phyloP scores from a whole-genome alignment of 2,329 filamentous ascomycete species.

The Lachnellula willkommii region DNA sequence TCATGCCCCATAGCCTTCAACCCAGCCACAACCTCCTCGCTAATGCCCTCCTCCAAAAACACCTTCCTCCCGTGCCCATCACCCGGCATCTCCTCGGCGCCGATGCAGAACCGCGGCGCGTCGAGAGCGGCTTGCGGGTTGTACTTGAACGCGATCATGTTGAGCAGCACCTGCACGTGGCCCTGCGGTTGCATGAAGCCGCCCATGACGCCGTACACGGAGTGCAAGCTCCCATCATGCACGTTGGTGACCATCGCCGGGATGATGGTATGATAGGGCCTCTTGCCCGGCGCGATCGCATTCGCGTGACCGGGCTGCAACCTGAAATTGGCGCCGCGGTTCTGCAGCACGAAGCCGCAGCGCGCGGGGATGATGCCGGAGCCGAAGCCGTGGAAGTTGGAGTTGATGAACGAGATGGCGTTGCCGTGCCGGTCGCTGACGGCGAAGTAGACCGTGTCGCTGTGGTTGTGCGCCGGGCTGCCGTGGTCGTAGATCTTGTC shows the following conservation, averaged over 20 bases:
- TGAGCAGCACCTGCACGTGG: slow-evolving; percentile 86
- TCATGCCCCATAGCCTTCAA: slow-evolving; percentile 67
- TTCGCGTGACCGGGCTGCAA: slow-evolving; percentile 72
- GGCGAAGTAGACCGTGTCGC: slow-evolving; percentile 92
- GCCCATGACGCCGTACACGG: slow-evolving; percentile 93
- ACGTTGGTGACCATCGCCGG: slow-evolving; percentile 81
- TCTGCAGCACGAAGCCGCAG: slow-evolving; percentile 91
- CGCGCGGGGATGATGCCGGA: slow-evolving; percentile 77
- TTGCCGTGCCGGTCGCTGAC: slow-evolving; percentile 79
- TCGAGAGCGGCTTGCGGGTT: slow-evolving; percentile 86
- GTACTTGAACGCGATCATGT: slow-evolving; percentile 76
- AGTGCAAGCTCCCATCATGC: slow-evolving; percentile 68
- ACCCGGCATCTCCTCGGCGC: slow-evolving; percentile 60
- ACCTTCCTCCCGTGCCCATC: slow-evolving; percentile 56
- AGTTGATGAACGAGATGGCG: slow-evolving; percentile 94
- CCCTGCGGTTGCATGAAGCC: slow-evolving; percentile 98
- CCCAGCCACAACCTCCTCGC: slow-evolving; percentile 59
- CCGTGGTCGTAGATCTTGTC: slow-evolving; percentile 59
- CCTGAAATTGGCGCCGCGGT: slow-evolving; percentile 83
- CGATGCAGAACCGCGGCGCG: slow-evolving; percentile 84
- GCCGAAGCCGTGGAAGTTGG: slow-evolving; percentile 85
- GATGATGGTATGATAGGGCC: slow-evolving; percentile 98
- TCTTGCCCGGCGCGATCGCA: slow-evolving; percentile 69
- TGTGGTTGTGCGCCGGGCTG: slow-evolving; percentile 76
- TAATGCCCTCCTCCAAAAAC: slow-evolving; percentile 78